Evolutionary conservation across 2,329 filamentous ascomycete species (phyloP).

Genomic region (Aureobasidium vineae): DNA sequence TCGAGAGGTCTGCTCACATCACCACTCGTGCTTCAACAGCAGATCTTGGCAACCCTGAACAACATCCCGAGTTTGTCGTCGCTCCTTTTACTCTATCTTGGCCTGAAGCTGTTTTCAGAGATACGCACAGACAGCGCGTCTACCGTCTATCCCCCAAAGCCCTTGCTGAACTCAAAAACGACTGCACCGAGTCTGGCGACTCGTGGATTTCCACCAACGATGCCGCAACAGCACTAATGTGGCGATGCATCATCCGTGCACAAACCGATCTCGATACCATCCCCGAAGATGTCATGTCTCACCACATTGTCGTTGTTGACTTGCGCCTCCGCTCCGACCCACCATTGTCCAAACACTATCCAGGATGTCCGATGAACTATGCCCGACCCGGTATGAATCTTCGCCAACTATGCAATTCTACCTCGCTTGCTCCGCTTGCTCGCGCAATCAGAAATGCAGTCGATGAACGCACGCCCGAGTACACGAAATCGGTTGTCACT

Average conservation of each 20-base stretch:
- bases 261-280: not conserved
- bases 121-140: conserved; percentile 9
- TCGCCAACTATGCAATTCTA: not conserved
- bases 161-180: not conserved
- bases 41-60: not conserved
- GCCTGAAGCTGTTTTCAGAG: conserved; percentile 1
- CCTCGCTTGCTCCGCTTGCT: not conserved
- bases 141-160: conserved; percentile 10
- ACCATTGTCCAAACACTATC: not conserved
- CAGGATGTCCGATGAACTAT: conserved; percentile 15
- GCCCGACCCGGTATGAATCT: conserved; percentile 5
- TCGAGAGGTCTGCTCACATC: conserved; percentile 5
- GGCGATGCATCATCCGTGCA: not conserved
- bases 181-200: conserved; percentile 12
- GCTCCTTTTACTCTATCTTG: not conserved
- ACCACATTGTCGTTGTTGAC: conserved; percentile 4
- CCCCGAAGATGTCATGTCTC: conserved; percentile 8
- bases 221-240: conserved; percentile 1
- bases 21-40: not conserved
- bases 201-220: conserved; percentile 16
- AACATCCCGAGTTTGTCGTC: conserved; percentile 2
- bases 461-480: not conserved
- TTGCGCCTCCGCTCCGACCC: conserved; percentile 4
- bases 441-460: not conserved
- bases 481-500: not conserved